These are phyloP conservation scores for Jackrogersella multiformis DNA, from an alignment of 495 filamentous ascomycete species.

Conservation along the genomic window DNA sequence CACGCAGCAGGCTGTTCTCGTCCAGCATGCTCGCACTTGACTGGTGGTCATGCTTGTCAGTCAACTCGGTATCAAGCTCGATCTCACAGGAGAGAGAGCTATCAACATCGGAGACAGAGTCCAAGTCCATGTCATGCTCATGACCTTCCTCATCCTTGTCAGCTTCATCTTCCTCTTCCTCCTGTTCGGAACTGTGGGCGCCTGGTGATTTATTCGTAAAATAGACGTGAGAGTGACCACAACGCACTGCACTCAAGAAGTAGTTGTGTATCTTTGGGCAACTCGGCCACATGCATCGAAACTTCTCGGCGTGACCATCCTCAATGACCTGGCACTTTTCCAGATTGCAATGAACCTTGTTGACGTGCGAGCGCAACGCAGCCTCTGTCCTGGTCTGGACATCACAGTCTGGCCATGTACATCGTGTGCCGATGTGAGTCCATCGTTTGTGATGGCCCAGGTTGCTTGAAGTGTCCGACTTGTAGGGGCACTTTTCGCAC, in stretches of 20 bases:
- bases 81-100: not conserved
- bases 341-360: not conserved
- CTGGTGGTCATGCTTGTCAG: too few relatives aligned
- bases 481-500: not conserved
- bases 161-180: not conserved
- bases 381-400: not conserved
- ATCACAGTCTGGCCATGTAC: not conserved
- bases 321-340: not conserved
- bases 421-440: not conserved
- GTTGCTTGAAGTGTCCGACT: not conserved
- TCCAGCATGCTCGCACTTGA: too few relatives aligned
- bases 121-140: not conserved
- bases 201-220: not conserved
- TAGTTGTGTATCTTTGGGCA: not conserved
- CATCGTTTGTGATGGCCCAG: not conserved
- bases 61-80: too few relatives aligned
- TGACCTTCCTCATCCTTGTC: not conserved
- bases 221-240: not conserved
- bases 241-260: not conserved
- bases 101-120: not conserved
- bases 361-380: not conserved
- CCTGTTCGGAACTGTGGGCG: not conserved
- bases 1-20: too few relatives aligned
- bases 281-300: not conserved
- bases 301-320: not conserved